These are phyloP conservation scores for Russula foetens DNA, from an alignment of 768 basidiomycete genomes.

Conservation along the genomic window DNA sequence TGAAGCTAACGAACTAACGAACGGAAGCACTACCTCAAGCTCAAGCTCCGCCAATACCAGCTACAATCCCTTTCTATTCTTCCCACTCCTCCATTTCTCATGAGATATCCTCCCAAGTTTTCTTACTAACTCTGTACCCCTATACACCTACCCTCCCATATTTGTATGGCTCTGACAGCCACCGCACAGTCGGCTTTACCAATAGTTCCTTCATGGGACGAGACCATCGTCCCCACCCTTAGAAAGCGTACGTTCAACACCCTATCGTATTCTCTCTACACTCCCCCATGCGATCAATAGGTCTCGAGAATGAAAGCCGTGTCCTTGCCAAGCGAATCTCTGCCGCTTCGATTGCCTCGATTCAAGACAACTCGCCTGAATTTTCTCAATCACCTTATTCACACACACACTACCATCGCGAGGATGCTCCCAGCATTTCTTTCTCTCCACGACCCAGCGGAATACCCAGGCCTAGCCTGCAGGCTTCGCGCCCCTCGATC, in stretches of 20 bases:
- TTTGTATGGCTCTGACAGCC: constrained; percentile 37
- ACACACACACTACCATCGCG: constrained; percentile 23
- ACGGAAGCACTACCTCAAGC: too few species aligned
- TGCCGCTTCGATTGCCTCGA: constrained; percentile 55
- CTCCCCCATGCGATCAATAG: constrained; percentile 32
- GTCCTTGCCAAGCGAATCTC: constrained; percentile 73
- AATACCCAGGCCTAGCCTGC: constrained; percentile 41
- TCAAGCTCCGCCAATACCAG: neutral
- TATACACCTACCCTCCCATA: neutral
- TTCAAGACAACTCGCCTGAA: constrained; percentile 35
- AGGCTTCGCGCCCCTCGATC: constrained; percentile 30
- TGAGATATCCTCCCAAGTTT: constrained; percentile 10
- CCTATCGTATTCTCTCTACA: constrained; percentile 8
- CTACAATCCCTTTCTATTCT: neutral
- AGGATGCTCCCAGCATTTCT: constrained; percentile 19
- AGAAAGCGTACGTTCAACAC: constrained; percentile 42
- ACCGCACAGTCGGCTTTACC: constrained; percentile 31
- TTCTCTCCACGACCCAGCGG: constrained; percentile 33
- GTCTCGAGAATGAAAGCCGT: constrained; percentile 73
- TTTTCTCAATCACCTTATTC: constrained; percentile 14
- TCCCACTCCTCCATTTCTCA: neutral
- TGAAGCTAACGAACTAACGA: too few species aligned
- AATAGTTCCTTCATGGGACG: constrained; percentile 60
- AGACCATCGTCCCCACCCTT: constrained; percentile 72
- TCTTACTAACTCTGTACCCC: neutral